Percentiles rank a stretch among this genome's conserved stretches.
Conservation (phyloP, 1,284 basidiomycete species). For the Sanghuangporus sanghuang region DNA sequence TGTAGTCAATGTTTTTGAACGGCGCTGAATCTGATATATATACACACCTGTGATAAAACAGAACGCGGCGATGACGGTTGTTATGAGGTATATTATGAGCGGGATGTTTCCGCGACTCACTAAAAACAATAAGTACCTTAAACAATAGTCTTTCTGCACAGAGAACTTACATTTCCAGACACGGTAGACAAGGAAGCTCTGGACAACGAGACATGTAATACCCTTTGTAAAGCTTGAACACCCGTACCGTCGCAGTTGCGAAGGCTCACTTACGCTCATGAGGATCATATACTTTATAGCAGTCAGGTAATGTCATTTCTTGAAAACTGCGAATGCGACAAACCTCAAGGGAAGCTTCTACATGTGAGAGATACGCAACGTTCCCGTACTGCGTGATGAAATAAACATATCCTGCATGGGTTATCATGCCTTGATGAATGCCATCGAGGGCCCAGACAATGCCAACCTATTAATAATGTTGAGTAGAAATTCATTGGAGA, state of each 20-base stretch:
- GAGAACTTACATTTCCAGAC: not conserved
- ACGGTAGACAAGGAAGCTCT: not conserved
- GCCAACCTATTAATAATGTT: not conserved
- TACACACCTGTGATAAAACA: not conserved
- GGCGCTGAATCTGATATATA: not conserved
- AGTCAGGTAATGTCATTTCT: not conserved
- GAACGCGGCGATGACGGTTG: not conserved
- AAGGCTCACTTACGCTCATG: not conserved
- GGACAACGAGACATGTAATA: not conserved
- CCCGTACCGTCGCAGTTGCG: not conserved
- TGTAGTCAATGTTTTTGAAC: not conserved
- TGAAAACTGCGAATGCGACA: not conserved
- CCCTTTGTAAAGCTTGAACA: not conserved
- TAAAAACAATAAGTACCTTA: not conserved
- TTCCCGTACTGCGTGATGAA: conserved; percentile 8
- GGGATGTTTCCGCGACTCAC: not conserved
- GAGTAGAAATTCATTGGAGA: not conserved
- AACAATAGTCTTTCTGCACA: not conserved
- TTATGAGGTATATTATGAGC: not conserved
- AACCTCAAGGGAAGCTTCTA: conserved; percentile 5
- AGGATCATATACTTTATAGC: not conserved
- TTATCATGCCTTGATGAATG: conserved; percentile 13
- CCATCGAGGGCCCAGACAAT: conserved; percentile 14
- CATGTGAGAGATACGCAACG: not conserved
- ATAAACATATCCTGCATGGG: conserved; percentile 10